A percentile compares a stretch with the other conserved stretches of the same genome.
Evolutionary conservation across 1,139 yeast genomes (phyloP).

Genomic region (Candida pseudocylindracea): DNA sequence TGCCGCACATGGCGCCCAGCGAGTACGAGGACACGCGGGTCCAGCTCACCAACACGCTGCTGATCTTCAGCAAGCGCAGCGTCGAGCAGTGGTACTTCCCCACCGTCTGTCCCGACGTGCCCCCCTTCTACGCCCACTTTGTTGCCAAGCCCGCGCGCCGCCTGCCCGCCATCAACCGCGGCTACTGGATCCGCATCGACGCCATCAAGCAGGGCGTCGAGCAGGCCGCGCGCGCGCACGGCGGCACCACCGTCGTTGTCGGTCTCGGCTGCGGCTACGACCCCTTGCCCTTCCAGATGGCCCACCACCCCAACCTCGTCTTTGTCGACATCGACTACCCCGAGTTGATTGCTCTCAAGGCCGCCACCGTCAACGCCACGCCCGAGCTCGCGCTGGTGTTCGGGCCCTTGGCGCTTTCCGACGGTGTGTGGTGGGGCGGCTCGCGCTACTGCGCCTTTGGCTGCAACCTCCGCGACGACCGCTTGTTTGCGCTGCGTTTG

Average conservation of each 20-base stretch:
- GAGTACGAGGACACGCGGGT: constrained; percentile 37
- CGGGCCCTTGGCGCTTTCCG: too few relatives aligned
- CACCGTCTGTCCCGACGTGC: constrained; percentile 14
- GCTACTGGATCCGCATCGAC: constrained; percentile 68
- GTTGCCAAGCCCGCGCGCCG: constrained; percentile 49
- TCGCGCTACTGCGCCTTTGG: too few relatives aligned
- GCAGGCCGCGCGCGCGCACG: constrained; percentile 10
- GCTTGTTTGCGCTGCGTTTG: too few relatives aligned
- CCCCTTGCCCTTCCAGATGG: constrained; percentile 44
- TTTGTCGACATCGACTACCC: constrained; percentile 65
- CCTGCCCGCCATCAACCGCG: constrained; percentile 66
- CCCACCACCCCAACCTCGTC: constrained; percentile 9
- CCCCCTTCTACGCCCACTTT: constrained; percentile 29
- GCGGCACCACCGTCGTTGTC: constrained; percentile 11
- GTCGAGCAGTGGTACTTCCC: constrained; percentile 43
- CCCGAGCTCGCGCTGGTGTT: constrained; percentile 23
- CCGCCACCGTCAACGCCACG: constrained; percentile 18
- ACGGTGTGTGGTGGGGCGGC: too few relatives aligned
- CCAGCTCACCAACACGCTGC: constrained; percentile 69
- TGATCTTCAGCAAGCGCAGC: constrained; percentile 65
- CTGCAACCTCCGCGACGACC: too few relatives aligned
- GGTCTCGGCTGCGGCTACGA: constrained; percentile 75
- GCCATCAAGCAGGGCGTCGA: constrained; percentile 33
- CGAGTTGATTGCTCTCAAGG: constrained; percentile 33
- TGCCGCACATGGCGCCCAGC: too few relatives aligned